A percentile compares a stretch with the other conserved stretches of the same genome.
These are phyloP conservation scores for Colletotrichum lini DNA, from an alignment of 2,329 filamentous ascomycete species.

Conservation along the genomic window DNA sequence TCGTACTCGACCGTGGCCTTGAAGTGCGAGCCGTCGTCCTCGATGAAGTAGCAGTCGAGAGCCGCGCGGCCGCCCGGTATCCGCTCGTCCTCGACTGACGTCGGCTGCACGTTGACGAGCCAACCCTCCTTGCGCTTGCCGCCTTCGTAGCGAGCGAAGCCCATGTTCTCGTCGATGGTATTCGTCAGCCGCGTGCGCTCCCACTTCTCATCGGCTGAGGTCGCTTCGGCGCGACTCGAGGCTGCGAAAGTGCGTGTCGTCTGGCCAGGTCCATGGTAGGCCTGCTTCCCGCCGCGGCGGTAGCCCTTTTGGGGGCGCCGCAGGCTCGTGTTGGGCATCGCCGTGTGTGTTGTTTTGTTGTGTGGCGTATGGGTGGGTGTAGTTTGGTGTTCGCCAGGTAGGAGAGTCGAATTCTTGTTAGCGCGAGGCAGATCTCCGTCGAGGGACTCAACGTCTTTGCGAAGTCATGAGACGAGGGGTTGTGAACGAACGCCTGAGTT, in stretches of 20 bases:
- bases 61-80: conserved; percentile 88
- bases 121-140: conserved; percentile 87
- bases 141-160: conserved; percentile 91
- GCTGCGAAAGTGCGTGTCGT: conserved; percentile 84
- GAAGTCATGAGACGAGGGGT: conserved; percentile 16
- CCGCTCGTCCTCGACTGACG: conserved; percentile 87
- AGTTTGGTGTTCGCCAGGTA: conserved; percentile 18
- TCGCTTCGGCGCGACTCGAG: conserved; percentile 84
- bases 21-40: conserved; percentile 89
- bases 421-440: conserved; percentile 6
- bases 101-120: conserved; percentile 96
- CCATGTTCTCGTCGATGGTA: conserved; percentile 94
- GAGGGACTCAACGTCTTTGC: conserved; percentile 12
- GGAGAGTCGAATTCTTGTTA: conserved; percentile 7
- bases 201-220: conserved; percentile 92
- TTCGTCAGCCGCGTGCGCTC: conserved; percentile 88
- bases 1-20: conserved; percentile 98
- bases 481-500: not conserved
- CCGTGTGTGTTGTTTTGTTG: conserved; percentile 35
- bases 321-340: conserved; percentile 73
- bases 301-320: conserved; percentile 75
- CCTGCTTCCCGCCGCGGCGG: conserved; percentile 77
- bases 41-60: conserved; percentile 97
- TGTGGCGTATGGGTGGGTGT: not conserved
- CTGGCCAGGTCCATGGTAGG: conserved; percentile 76